phyloP scores from a whole-genome alignment of 192 early-diverging fungal genomes.

The Powellomyces hirtus region DNA sequence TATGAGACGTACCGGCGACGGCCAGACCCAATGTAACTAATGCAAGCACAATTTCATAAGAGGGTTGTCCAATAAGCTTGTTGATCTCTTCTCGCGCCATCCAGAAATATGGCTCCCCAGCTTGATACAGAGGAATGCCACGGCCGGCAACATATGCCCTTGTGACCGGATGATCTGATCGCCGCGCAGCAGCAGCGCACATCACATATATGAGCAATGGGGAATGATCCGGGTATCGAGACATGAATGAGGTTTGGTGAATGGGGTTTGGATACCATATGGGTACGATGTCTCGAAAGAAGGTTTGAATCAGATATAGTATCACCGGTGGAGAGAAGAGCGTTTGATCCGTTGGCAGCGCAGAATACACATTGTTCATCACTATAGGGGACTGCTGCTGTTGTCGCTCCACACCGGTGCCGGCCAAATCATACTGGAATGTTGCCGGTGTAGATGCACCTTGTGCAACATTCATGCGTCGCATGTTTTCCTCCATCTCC shows the following conservation, averaged over 20 bases:
- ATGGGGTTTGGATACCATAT: constrained; percentile 22
- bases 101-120: constrained; percentile 16
- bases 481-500: not conserved
- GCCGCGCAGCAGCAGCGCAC: constrained; percentile 19
- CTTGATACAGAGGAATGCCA: constrained; percentile 9
- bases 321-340: constrained; percentile 9
- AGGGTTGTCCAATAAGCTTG: not conserved
- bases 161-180: constrained; percentile 16
- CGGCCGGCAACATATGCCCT: constrained; percentile 11
- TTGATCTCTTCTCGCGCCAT: constrained; percentile 1
- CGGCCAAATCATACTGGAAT: too few species aligned
- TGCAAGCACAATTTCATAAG: constrained; percentile 12
- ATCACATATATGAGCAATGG: constrained; percentile 18
- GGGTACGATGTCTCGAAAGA: constrained; percentile 11
- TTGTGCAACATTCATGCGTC: not conserved
- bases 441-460: not conserved
- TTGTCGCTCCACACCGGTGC: not conserved
- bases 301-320: constrained; percentile 14
- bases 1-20: not conserved
- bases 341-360: constrained; percentile 8
- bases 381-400: not conserved
- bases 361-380: constrained; percentile 8
- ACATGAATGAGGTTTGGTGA: constrained; percentile 12
- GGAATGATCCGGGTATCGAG: not conserved
- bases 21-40: constrained; percentile 14